Percentiles rank a stretch among this genome's conserved stretches.
Conservation (phyloP, 495 filamentous ascomycete genomes). For the Podospora tetraspora region DNA sequence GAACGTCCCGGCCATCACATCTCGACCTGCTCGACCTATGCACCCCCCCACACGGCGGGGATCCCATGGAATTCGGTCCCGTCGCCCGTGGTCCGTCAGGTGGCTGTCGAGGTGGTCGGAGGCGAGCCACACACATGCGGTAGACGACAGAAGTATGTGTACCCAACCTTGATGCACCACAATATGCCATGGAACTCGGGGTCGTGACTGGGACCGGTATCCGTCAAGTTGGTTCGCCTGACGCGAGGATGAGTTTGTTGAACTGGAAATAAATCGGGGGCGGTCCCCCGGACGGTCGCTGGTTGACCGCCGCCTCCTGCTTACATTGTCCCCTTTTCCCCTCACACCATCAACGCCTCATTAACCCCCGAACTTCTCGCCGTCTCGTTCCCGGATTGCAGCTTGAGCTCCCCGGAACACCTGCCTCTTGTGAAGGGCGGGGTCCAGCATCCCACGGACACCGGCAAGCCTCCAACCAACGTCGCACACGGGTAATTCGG, state of each 20-base stretch:
- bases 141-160: constrained; percentile 5
- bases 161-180: constrained; percentile 7
- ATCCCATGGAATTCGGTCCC: background rate
- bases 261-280: background rate
- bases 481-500: background rate
- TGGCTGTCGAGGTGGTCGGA: background rate
- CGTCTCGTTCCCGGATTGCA: no score
- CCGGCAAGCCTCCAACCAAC: background rate
- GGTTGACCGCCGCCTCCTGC: background rate
- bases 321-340: background rate
- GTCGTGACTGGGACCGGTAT: background rate
- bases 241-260: background rate
- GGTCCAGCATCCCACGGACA: background rate
- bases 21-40: background rate
- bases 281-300: background rate
- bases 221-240: background rate
- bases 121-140: background rate
- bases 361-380: no score
- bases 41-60: background rate
- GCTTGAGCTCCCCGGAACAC: background rate
- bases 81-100: background rate
- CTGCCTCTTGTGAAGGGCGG: background rate
- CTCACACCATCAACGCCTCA: background rate
- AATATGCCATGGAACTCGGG: background rate
- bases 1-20: background rate